phyloP scores from a whole-genome alignment of 2,329 filamentous ascomycete species.

The Xylariaceae sp. region DNA sequence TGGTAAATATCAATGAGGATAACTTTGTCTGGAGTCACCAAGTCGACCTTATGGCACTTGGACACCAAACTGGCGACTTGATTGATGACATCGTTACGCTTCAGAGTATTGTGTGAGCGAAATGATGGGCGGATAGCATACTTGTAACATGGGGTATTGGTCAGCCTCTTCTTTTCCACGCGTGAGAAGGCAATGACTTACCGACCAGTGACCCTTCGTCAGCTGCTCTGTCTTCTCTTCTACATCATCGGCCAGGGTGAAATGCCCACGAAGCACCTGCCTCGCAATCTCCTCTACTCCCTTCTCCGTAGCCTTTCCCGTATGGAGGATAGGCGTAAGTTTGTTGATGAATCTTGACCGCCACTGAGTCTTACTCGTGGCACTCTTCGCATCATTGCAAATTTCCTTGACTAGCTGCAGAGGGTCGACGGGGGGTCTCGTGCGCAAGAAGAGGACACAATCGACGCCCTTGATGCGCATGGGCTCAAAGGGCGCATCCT shows the following conservation, averaged over 20 bases:
- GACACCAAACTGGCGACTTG: conserved; percentile 64
- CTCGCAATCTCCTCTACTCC: conserved; percentile 63
- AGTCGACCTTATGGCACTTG: conserved; percentile 67
- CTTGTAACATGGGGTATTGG: conserved; percentile 38
- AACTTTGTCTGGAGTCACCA: conserved; percentile 73
- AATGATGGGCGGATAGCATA: conserved; percentile 81
- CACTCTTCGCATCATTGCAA: conserved; percentile 48
- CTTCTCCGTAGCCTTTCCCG: conserved; percentile 61
- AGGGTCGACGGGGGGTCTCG: conserved; percentile 50
- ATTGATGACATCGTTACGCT: conserved; percentile 65
- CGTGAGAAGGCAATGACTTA: conserved; percentile 30
- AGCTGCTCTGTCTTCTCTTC: conserved; percentile 8
- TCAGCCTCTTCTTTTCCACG: neutral
- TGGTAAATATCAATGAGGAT: conserved; percentile 78
- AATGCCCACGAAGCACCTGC: conserved; percentile 59
- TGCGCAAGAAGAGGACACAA: conserved; percentile 61
- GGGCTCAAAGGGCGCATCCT: conserved; percentile 46
- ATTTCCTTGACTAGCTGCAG: conserved; percentile 50
- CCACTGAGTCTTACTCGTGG: conserved; percentile 36
- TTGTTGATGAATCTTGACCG: conserved; percentile 57
- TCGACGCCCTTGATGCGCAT: conserved; percentile 51
- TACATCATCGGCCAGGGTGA: conserved; percentile 40
- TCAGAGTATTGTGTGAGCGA: conserved; percentile 67
- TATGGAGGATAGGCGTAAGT: conserved; percentile 46
- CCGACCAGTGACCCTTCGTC: conserved; percentile 30